Percentiles rank a stretch among this genome's conserved stretches.
Evolutionary conservation across 2,329 filamentous ascomycete genomes (phyloP).

Genomic region (Pseudodiploospora longispora): DNA sequence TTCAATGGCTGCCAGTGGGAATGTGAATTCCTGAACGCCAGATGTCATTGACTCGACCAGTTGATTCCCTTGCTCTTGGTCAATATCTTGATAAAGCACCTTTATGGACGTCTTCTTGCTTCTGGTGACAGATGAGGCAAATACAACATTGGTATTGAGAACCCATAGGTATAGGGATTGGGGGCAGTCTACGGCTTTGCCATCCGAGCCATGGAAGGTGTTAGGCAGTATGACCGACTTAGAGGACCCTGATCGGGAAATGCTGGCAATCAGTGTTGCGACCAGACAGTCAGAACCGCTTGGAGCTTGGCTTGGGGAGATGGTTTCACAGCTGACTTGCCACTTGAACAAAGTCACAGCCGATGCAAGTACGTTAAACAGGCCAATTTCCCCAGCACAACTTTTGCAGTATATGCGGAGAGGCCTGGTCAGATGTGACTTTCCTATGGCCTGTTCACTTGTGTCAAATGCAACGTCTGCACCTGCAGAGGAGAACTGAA

Average conservation of each 20-base stretch:
- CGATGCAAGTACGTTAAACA: conserved; percentile 34
- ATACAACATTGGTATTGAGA: conserved; percentile 46
- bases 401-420: conserved; percentile 36
- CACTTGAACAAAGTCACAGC: conserved; percentile 51
- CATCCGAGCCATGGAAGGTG: conserved; percentile 7
- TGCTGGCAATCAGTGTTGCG: conserved; percentile 43
- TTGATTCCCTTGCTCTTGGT: conserved; percentile 34
- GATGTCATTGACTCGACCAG: conserved; percentile 44
- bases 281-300: conserved; percentile 43
- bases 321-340: conserved; percentile 37
- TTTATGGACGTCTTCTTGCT: conserved; percentile 38
- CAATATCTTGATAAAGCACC: conserved; percentile 41
- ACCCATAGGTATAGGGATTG: conserved; percentile 44
- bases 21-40: conserved; percentile 49
- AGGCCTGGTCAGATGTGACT: conserved; percentile 17
- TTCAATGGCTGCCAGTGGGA: conserved; percentile 43
- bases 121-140: conserved; percentile 33
- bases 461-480: conserved; percentile 20
- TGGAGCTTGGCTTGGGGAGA: conserved; percentile 20
- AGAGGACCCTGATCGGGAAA: conserved; percentile 48
- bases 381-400: conserved; percentile 40
- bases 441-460: conserved; percentile 20
- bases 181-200: conserved; percentile 1
- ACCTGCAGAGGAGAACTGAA: conserved; percentile 28
- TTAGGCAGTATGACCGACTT: conserved; percentile 44